These are phyloP conservation scores for Borovskyia barvae DNA, from an alignment of 208 protist genomes.

Conservation along the genomic window DNA sequence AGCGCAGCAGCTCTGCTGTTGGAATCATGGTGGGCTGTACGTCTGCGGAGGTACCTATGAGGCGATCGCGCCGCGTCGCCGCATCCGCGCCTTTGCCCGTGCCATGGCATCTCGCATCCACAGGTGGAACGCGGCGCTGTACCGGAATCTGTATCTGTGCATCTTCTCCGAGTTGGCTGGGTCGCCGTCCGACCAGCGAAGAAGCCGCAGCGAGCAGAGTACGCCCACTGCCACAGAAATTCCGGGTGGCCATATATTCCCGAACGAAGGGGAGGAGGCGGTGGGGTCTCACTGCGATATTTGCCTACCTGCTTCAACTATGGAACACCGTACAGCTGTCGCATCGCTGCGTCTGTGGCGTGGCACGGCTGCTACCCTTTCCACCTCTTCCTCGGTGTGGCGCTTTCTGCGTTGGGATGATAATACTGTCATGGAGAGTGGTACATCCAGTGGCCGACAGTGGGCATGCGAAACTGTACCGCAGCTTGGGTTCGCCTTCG, in stretches of 20 bases:
- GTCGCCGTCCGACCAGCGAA: too few relatives aligned
- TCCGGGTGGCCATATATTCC: too few relatives aligned
- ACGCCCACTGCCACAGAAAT: too few relatives aligned
- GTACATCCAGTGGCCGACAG: neutral
- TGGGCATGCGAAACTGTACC: neutral
- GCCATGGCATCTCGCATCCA: slow-evolving; percentile 6
- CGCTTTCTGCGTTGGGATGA: slow-evolving; percentile 7
- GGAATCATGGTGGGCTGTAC: slow-evolving; percentile 7
- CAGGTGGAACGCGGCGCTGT: slow-evolving; percentile 1
- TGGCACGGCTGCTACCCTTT: slow-evolving; percentile 1
- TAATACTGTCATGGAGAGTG: neutral
- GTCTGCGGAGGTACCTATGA: neutral
- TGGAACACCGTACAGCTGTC: neutral
- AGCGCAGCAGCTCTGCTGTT: slow-evolving; percentile 3
- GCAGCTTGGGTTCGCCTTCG: slow-evolving; percentile 15
- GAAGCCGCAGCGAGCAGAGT: neutral
- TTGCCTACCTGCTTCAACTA: neutral
- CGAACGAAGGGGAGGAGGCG: too few relatives aligned
- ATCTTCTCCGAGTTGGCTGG: slow-evolving; percentile 13
- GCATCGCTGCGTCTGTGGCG: slow-evolving; percentile 16
- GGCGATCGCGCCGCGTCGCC: neutral
- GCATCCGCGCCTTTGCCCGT: neutral
- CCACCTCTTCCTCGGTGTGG: neutral
- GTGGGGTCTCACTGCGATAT: slow-evolving; percentile 10
- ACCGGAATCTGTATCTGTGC: slow-evolving; percentile 8